These are phyloP conservation scores for Mortierella polycephala DNA, from an alignment of 371 early-diverging fungal genomes.

Conservation along the genomic window DNA sequence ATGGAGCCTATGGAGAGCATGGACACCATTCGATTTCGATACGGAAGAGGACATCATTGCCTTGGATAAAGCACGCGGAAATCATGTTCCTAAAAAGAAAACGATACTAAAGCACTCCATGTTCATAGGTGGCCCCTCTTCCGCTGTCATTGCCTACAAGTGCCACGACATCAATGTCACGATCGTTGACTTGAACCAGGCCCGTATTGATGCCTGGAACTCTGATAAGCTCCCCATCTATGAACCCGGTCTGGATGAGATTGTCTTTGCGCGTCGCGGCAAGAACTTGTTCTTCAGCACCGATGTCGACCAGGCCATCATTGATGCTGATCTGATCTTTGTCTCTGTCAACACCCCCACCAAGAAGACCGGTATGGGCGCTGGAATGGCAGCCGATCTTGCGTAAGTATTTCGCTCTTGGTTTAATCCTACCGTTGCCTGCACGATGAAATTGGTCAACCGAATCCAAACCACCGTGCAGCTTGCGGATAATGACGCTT, in stretches of 20 bases:
- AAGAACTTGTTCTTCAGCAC: conserved; percentile 89
- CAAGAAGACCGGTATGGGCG: conserved; percentile 82
- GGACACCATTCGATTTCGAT: too few species aligned
- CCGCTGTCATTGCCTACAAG: conserved; percentile 70
- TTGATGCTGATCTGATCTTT: conserved; percentile 88
- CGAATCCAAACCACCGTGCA: neutral
- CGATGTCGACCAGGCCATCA: conserved; percentile 72
- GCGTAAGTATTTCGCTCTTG: conserved; percentile 63
- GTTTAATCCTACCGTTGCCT: too few species aligned
- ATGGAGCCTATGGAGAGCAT: too few species aligned
- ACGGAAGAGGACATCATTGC: too few species aligned
- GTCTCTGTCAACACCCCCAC: conserved; percentile 93
- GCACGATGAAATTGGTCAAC: neutral
- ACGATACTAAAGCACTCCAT: neutral
- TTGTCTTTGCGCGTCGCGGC: conserved; percentile 78
- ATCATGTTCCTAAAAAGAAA: too few species aligned
- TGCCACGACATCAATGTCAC: conserved; percentile 88
- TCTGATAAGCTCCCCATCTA: conserved; percentile 87
- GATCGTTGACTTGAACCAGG: conserved; percentile 84
- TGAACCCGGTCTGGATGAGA: conserved; percentile 90
- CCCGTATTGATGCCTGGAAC: conserved; percentile 91
- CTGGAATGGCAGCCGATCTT: conserved; percentile 89
- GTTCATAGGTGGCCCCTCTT: conserved; percentile 81
- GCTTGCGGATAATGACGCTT: too few species aligned
- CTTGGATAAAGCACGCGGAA: too few species aligned